Evolutionary conservation across 1,284 basidiomycete species (phyloP).

Genomic region (Coniophora puteana): DNA sequence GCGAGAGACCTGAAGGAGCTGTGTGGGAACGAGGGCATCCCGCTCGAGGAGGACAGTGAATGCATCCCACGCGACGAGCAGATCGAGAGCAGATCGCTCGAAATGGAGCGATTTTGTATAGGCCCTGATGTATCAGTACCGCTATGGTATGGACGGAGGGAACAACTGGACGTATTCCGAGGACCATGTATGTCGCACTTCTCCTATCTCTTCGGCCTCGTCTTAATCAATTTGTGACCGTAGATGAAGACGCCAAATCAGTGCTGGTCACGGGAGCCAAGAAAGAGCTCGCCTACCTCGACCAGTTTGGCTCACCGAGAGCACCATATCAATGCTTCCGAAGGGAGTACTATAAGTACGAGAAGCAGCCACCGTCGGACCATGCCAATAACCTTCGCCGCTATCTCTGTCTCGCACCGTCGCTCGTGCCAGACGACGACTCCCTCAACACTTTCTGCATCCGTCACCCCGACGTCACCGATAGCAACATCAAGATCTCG

Average conservation of each 20-base stretch:
- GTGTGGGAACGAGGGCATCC: too few relatives aligned
- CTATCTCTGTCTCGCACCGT: slow-evolving; percentile 33
- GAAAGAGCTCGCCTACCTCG: slow-evolving; percentile 48
- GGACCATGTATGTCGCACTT: slow-evolving; percentile 45
- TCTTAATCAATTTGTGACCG: slow-evolving; percentile 28
- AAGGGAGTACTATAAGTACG: slow-evolving; percentile 39
- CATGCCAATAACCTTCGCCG: too few relatives aligned
- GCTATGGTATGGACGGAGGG: too few relatives aligned
- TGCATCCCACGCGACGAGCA: too few relatives aligned
- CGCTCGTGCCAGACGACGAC: slow-evolving; percentile 30
- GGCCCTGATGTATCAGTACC: too few relatives aligned
- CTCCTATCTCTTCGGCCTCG: slow-evolving; percentile 23
- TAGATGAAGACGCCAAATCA: slow-evolving; percentile 43
- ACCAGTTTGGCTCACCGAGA: slow-evolving; percentile 43
- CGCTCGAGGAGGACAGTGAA: too few relatives aligned
- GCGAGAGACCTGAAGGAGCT: slow-evolving; percentile 38
- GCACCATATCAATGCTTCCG: slow-evolving; percentile 41
- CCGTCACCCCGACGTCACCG: slow-evolving; percentile 37
- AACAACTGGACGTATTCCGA: too few relatives aligned
- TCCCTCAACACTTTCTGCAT: slow-evolving; percentile 37
- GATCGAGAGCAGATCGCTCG: too few relatives aligned
- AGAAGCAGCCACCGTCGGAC: too few relatives aligned
- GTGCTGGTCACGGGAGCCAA: slow-evolving; percentile 37
- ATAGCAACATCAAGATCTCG: slow-evolving; percentile 33
- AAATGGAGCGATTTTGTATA: too few relatives aligned